Percentiles rank a stretch among this genome's conserved stretches.
These are phyloP conservation scores for Ustilago esculenta DNA, from an alignment of 1,284 basidiomycete species.

Conservation along the genomic window DNA sequence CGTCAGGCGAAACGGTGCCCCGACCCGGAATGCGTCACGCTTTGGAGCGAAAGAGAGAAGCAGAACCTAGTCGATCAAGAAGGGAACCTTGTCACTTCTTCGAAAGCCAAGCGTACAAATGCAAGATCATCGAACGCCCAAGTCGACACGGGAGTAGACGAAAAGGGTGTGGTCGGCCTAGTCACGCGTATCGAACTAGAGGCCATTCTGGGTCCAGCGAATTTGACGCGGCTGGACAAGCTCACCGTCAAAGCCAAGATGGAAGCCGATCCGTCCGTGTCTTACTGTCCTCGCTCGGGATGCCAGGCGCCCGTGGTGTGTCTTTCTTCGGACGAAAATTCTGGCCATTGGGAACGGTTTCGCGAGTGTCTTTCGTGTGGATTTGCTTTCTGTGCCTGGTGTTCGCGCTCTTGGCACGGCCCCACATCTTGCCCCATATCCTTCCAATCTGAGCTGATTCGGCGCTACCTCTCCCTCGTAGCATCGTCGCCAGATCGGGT, in stretches of 20 bases:
- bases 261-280: conserved; percentile 48
- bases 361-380: conserved; percentile 47
- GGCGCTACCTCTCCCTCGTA: conserved; percentile 22
- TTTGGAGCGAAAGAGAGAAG: conserved; percentile 40
- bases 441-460: conserved; percentile 39
- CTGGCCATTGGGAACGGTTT: conserved; percentile 48
- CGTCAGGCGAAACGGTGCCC: conserved; percentile 46
- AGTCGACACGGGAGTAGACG: background rate
- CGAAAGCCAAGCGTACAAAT: background rate
- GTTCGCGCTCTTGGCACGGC: conserved; percentile 48
- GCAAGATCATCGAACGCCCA: background rate
- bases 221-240: conserved; percentile 25
- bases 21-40: conserved; percentile 44
- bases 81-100: conserved; percentile 20
- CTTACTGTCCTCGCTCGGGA: conserved; percentile 42
- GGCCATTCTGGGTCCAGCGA: conserved; percentile 18
- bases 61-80: conserved; percentile 40
- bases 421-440: conserved; percentile 30
- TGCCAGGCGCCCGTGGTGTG: conserved; percentile 43
- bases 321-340: conserved; percentile 36
- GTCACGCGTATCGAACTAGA: conserved; percentile 30
- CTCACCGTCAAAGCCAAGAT: conserved; percentile 39
- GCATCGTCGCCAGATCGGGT: conserved; percentile 15
- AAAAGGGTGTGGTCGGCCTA: conserved; percentile 10
- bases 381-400: conserved; percentile 50